Conservation (phyloP, 2,329 filamentous ascomycete species). For the Scorias spongiosa region DNA sequence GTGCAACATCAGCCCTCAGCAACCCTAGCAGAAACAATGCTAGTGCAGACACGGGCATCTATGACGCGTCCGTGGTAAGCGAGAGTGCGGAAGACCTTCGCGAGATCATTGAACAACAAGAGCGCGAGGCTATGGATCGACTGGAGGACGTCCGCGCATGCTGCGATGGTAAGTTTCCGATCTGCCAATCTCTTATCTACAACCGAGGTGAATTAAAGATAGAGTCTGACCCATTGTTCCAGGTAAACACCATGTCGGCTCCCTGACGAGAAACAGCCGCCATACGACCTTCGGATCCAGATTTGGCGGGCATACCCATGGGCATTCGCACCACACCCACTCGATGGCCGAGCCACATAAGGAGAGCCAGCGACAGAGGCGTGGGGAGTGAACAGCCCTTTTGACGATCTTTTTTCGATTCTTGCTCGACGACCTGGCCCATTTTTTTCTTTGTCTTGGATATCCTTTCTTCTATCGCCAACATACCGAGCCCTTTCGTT, state of each 20-base stretch:
- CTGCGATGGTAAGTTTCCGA: constrained; percentile 66
- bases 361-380: constrained; percentile 3
- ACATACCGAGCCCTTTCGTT: not conserved
- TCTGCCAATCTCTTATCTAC: not conserved
- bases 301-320: not conserved
- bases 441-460: not conserved
- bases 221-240: constrained; percentile 3
- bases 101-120: constrained; percentile 61
- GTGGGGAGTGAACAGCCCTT: constrained; percentile 4
- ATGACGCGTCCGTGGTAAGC: constrained; percentile 41
- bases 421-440: too few relatives aligned
- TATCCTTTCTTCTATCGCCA: not conserved
- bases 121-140: constrained; percentile 42
- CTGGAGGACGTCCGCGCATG: constrained; percentile 94
- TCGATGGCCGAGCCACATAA: constrained; percentile 4
- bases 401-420: not conserved
- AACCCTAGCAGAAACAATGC: constrained; percentile 4
- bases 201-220: constrained; percentile 2
- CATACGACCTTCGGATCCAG: constrained; percentile 1
- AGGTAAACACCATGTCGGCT: constrained; percentile 38
- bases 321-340: constrained; percentile 5
- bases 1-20: constrained; percentile 23
- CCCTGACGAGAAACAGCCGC: constrained; percentile 19
- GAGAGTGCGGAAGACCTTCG: constrained; percentile 68
- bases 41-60: constrained; percentile 11